A percentile compares a stretch with the other conserved stretches of the same genome.
These are phyloP conservation scores for Phaeotremella fagi DNA, from an alignment of 768 basidiomycete species.

Conservation along the genomic window DNA sequence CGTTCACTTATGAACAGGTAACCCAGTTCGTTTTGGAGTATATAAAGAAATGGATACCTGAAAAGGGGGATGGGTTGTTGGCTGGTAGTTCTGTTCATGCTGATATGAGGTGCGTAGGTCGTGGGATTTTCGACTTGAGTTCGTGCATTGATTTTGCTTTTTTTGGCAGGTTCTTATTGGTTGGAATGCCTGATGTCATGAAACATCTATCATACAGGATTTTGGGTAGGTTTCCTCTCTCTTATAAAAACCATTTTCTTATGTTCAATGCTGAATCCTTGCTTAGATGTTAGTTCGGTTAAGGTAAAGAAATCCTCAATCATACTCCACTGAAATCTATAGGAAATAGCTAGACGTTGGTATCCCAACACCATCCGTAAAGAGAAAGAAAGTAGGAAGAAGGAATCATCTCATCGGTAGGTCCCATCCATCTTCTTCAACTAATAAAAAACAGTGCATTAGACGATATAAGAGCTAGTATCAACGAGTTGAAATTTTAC, in stretches of 20 bases:
- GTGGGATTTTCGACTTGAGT: constrained; percentile 22
- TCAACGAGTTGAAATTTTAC: constrained; percentile 75
- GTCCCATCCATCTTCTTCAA: constrained; percentile 2
- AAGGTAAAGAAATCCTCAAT: constrained; percentile 28
- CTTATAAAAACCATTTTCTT: too few species aligned
- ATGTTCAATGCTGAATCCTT: constrained; percentile 1
- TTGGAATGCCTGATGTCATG: constrained; percentile 74
- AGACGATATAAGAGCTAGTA: constrained; percentile 73
- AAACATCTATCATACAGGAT: constrained; percentile 54
- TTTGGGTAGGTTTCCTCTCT: constrained; percentile 38
- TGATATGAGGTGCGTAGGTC: constrained; percentile 52
- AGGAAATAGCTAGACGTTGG: constrained; percentile 48
- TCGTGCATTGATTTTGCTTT: too few species aligned
- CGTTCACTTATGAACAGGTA: constrained; percentile 61
- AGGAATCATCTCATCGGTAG: constrained; percentile 32
- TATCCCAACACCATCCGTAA: constrained; percentile 33
- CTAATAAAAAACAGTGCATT: constrained; percentile 57
- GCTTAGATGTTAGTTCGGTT: constrained; percentile 43
- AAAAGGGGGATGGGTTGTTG: constrained; percentile 35
- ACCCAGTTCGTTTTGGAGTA: constrained; percentile 63
- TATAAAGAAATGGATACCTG: constrained; percentile 79
- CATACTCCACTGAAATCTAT: not conserved
- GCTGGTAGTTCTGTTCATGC: constrained; percentile 85
- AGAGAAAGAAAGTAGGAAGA: constrained; percentile 20
- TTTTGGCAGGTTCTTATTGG: constrained; percentile 48